phyloP scores from a whole-genome alignment of 345 rosid species.

The Anacardium occidentale region DNA sequence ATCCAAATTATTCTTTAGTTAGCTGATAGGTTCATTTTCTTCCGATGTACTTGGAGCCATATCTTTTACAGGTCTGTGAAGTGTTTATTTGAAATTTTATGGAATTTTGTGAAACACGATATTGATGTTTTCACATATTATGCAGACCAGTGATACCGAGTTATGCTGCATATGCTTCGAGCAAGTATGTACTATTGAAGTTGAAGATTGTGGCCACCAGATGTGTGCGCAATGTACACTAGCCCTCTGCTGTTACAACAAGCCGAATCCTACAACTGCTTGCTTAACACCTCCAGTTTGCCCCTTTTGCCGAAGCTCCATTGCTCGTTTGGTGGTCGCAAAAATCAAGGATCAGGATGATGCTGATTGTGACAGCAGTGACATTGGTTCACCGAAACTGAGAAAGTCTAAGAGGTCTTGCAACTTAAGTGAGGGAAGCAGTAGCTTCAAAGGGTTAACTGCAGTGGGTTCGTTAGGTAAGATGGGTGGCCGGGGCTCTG shows the following conservation, averaged over 20 bases:
- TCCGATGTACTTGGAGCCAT: not conserved
- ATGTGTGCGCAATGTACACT: conserved; percentile 98
- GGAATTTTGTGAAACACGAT: not conserved
- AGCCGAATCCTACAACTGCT: conserved; percentile 88
- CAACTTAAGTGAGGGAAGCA: conserved; percentile 84
- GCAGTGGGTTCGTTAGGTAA: conserved; percentile 62
- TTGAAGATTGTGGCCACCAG: conserved; percentile 91
- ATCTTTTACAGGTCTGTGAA: conserved; percentile 1
- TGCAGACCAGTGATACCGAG: conserved; percentile 78
- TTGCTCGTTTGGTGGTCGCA: conserved; percentile 61
- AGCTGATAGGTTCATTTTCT: too few species aligned
- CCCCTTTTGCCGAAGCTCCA: conserved; percentile 94
- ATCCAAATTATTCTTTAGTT: not conserved
- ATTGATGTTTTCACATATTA: conserved; percentile 14
- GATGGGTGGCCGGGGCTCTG: conserved; percentile 72
- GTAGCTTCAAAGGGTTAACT: conserved; percentile 88
- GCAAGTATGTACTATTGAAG: conserved; percentile 92
- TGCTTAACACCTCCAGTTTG: conserved; percentile 75
- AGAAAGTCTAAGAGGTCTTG: conserved; percentile 64
- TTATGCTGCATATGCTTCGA: conserved; percentile 97
- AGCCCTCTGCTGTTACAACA: conserved; percentile 96
- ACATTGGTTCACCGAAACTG: conserved; percentile 56
- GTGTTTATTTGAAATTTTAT: not conserved
- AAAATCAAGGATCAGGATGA: conserved; percentile 48
- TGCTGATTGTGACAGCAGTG: conserved; percentile 47